These are phyloP conservation scores for Coelastrella sp. DNA, from an alignment of 139 green algal species.

Conservation along the genomic window DNA sequence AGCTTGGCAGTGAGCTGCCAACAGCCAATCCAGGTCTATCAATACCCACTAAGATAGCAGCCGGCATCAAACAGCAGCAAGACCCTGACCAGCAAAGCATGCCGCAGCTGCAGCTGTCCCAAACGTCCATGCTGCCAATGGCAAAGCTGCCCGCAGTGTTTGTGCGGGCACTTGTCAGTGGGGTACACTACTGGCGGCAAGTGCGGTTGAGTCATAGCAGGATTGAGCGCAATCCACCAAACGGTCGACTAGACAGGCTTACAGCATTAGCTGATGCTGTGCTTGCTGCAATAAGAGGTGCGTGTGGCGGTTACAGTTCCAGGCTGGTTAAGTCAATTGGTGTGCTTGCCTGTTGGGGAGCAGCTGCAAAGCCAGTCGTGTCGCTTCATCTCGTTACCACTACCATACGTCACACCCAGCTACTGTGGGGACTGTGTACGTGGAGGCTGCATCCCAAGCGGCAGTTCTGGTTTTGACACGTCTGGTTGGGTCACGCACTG, in stretches of 20 bases:
- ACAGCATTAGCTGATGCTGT: slow-evolving; percentile 30
- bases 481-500: too few species aligned
- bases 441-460: too few species aligned
- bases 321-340: too few species aligned
- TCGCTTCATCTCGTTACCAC: too few species aligned
- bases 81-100: neutral
- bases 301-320: neutral
- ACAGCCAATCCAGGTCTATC: neutral
- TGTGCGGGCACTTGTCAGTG: neutral
- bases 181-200: slow-evolving; percentile 9
- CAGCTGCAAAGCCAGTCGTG: too few species aligned
- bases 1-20: neutral
- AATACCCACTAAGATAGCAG: neutral
- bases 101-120: slow-evolving; percentile 17
- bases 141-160: neutral
- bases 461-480: too few species aligned
- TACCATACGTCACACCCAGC: too few species aligned
- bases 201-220: slow-evolving; percentile 12
- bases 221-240: slow-evolving; percentile 7
- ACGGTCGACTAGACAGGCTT: neutral
- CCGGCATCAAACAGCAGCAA: neutral
- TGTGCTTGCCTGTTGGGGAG: too few species aligned
- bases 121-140: slow-evolving; percentile 13
- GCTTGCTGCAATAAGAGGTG: slow-evolving; percentile 24
- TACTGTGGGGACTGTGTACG: too few species aligned